Evolutionary conservation across 2,329 filamentous ascomycete genomes (phyloP).

Genomic region (Aspergillus sp.): DNA sequence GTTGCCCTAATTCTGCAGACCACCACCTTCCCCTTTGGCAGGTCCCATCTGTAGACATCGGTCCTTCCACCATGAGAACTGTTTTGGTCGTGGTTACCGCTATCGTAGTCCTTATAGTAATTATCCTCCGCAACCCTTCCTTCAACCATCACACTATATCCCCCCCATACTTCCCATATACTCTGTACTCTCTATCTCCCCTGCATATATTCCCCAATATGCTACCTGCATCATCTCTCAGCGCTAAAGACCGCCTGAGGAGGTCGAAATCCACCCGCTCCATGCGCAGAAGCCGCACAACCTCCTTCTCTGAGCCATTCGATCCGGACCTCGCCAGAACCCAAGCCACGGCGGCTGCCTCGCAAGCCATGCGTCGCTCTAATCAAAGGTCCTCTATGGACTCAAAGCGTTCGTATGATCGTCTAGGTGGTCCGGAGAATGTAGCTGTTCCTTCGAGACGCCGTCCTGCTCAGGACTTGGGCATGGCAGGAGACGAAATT

Average conservation of each 20-base stretch:
- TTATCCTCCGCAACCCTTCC: not conserved
- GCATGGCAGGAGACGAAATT: too few species aligned
- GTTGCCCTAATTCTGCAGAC: not conserved
- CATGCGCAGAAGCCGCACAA: constrained; percentile 22
- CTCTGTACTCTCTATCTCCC: too few species aligned
- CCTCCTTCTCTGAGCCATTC: constrained; percentile 17
- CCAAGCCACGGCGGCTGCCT: constrained; percentile 36
- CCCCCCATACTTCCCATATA: constrained; percentile 1
- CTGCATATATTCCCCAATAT: constrained; percentile 11
- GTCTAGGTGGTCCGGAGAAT: constrained; percentile 20
- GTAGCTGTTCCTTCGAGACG: constrained; percentile 20
- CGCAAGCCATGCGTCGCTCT: constrained; percentile 34
- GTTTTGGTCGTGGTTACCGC: too few species aligned
- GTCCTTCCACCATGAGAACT: too few species aligned
- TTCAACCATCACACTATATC: constrained; percentile 5
- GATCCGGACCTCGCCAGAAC: constrained; percentile 22
- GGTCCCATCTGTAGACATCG: too few species aligned
- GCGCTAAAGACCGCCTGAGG: constrained; percentile 24
- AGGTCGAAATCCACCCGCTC: constrained; percentile 34
- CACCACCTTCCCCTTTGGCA: too few species aligned
- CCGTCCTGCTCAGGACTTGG: constrained; percentile 2
- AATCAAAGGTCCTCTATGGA: constrained; percentile 20
- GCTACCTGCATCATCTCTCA: constrained; percentile 21
- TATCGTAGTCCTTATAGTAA: too few species aligned
- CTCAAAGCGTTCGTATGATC: constrained; percentile 21